Evolutionary conservation across 192 early-diverging fungal species (phyloP).

Genomic region (Backusella tarrabulga): DNA sequence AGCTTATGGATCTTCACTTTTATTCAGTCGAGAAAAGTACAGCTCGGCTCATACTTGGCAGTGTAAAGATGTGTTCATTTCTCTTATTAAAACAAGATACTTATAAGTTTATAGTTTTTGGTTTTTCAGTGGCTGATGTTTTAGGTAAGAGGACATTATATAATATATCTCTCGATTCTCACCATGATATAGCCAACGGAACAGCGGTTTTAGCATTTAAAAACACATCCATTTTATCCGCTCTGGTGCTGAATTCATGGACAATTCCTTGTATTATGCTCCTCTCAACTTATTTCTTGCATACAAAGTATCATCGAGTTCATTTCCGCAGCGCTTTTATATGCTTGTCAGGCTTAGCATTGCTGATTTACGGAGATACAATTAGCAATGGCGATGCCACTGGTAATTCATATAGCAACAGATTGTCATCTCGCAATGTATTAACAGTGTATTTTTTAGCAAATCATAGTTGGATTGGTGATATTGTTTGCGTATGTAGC

Average conservation of each 20-base stretch:
- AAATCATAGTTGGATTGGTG: constrained; percentile 34
- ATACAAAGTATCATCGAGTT: constrained; percentile 7
- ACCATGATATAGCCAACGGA: constrained; percentile 17
- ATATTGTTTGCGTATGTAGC: constrained; percentile 26
- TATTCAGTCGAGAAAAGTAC: background rate
- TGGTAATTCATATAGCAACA: constrained; percentile 8
- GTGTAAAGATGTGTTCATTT: background rate
- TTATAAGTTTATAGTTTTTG: constrained; percentile 11
- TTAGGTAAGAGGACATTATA: constrained; percentile 6
- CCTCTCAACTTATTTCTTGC: constrained; percentile 14
- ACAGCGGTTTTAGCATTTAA: constrained; percentile 32
- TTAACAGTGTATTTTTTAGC: background rate
- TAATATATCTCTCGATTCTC: background rate
- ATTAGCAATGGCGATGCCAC: constrained; percentile 1
- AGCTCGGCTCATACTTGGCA: background rate
- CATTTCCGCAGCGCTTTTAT: constrained; percentile 19
- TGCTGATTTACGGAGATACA: constrained; percentile 28
- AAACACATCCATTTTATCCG: constrained; percentile 34
- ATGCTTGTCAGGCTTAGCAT: constrained; percentile 21
- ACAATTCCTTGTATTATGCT: constrained; percentile 32
- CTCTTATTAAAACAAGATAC: background rate
- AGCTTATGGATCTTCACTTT: constrained; percentile 12
- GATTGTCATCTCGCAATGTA: background rate
- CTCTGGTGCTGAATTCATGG: constrained; percentile 29
- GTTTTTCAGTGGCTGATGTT: constrained; percentile 20